Percentiles rank a stretch among this genome's conserved stretches.
Evolutionary conservation across 805 yeast genomes (phyloP).

Genomic region (Metschnikowia lunata): DNA sequence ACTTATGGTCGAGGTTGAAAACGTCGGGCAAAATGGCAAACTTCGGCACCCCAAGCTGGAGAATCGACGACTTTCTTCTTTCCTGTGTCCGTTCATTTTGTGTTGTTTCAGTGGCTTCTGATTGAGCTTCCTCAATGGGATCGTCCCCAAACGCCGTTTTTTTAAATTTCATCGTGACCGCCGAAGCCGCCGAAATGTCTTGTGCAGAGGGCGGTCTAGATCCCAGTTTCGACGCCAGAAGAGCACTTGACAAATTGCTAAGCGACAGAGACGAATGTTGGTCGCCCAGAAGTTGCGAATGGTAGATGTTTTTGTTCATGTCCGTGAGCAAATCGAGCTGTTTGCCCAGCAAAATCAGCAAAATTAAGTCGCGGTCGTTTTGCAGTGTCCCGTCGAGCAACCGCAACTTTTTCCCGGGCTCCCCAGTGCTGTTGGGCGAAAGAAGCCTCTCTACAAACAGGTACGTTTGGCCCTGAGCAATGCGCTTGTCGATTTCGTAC

Average conservation of each 20-base stretch:
- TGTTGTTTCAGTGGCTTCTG: no score
- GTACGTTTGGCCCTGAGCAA: constrained; percentile 16
- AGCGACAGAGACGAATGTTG: constrained; percentile 32
- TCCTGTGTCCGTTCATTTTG: constrained; percentile 1
- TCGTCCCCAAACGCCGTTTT: not conserved
- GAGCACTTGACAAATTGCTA: constrained; percentile 24
- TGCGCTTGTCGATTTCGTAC: constrained; percentile 26
- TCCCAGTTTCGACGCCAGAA: constrained; percentile 10
- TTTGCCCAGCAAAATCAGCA: constrained; percentile 26
- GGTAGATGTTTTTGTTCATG: constrained; percentile 30
- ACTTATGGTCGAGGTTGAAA: not conserved
- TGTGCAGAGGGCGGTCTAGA: constrained; percentile 18
- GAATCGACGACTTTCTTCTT: constrained; percentile 25
- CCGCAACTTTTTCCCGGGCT: constrained; percentile 27
- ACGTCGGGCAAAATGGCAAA: constrained; percentile 30
- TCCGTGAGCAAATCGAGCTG: constrained; percentile 37
- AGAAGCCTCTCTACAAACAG: constrained; percentile 22
- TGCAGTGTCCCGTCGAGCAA: constrained; percentile 21
- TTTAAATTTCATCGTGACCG: constrained; percentile 17
- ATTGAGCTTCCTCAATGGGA: not conserved
- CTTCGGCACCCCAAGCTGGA: constrained; percentile 24
- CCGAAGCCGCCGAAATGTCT: constrained; percentile 7
- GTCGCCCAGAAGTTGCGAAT: constrained; percentile 29
- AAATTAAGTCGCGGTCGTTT: constrained; percentile 28
- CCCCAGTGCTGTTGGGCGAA: constrained; percentile 1